phyloP scores from a whole-genome alignment of 257 asterid species.

The Solanum bulbocastanum region DNA sequence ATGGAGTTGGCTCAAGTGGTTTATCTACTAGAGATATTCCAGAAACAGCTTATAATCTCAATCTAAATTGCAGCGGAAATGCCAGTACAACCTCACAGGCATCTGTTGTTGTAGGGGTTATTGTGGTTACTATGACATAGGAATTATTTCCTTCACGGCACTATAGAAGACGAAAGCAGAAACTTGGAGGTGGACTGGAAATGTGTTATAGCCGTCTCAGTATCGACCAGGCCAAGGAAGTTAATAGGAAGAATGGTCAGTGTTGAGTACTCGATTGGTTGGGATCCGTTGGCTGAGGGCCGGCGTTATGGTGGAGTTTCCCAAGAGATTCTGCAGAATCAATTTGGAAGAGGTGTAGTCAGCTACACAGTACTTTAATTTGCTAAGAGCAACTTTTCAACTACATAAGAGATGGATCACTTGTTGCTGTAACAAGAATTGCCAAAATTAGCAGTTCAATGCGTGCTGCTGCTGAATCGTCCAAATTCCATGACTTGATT shows the following conservation, averaged over 20 bases:
- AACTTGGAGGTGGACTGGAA: constrained; percentile 30
- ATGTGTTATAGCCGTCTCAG: constrained; percentile 25
- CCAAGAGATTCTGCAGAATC: constrained; percentile 54
- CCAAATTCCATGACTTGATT: constrained; percentile 44
- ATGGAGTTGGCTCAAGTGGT: constrained; percentile 35
- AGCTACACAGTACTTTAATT: constrained; percentile 74
- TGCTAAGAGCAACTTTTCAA: constrained; percentile 63
- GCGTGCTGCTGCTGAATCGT: constrained; percentile 45
- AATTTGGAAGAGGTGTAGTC: constrained; percentile 73
- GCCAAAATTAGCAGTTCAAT: constrained; percentile 49
- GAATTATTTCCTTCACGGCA: constrained; percentile 24
- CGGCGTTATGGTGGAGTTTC: constrained; percentile 51
- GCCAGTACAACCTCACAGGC: constrained; percentile 52
- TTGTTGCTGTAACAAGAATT: constrained; percentile 64
- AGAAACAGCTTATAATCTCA: constrained; percentile 59
- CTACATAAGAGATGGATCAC: constrained; percentile 67
- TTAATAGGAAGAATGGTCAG: constrained; percentile 53
- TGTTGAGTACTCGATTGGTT: constrained; percentile 79
- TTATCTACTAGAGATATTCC: constrained; percentile 54
- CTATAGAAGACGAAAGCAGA: constrained; percentile 53
- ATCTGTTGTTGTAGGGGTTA: constrained; percentile 52
- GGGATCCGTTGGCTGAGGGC: constrained; percentile 91
- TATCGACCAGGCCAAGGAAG: constrained; percentile 35
- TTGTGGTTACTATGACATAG: constrained; percentile 16
- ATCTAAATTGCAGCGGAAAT: constrained; percentile 46